These are phyloP conservation scores for Mycena venus DNA, from an alignment of 768 basidiomycete species.

Conservation along the genomic window DNA sequence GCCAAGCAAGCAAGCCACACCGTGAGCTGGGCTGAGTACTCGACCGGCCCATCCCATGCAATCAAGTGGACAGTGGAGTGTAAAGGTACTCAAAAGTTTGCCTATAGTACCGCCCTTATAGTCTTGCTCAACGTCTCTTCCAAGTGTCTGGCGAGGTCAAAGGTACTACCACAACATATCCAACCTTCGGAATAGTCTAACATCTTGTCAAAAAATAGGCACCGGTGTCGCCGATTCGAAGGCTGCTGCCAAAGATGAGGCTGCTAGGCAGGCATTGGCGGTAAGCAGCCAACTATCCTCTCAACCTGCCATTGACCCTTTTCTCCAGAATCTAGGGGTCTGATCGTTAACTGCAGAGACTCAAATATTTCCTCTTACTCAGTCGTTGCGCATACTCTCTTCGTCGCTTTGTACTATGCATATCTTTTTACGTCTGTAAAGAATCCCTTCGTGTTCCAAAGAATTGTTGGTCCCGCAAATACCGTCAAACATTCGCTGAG, in stretches of 20 bases:
- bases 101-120: not conserved
- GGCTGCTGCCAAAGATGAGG: constrained; percentile 60
- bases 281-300: constrained; percentile 36
- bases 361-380: not conserved
- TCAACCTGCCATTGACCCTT: not conserved
- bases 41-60: constrained; percentile 56
- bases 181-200: constrained; percentile 1
- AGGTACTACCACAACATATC: constrained; percentile 7
- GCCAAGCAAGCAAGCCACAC: constrained; percentile 40
- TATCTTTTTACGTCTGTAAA: too few relatives aligned
- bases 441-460: too few relatives aligned
- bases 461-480: too few relatives aligned
- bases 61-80: constrained; percentile 67
- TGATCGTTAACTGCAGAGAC: not conserved
- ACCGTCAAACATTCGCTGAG: constrained; percentile 19
- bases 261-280: constrained; percentile 60
- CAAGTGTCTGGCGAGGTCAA: constrained; percentile 26
- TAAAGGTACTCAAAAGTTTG: constrained; percentile 59
- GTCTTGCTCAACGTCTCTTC: not conserved
- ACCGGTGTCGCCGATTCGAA: constrained; percentile 60
- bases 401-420: not conserved
- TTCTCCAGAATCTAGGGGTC: constrained; percentile 9
- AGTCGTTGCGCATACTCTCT: not conserved
- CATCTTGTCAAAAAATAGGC: constrained; percentile 57
- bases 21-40: constrained; percentile 57